Evolutionary conservation across 495 filamentous ascomycete species (phyloP).

Genomic region (Xylaria cubensis): DNA sequence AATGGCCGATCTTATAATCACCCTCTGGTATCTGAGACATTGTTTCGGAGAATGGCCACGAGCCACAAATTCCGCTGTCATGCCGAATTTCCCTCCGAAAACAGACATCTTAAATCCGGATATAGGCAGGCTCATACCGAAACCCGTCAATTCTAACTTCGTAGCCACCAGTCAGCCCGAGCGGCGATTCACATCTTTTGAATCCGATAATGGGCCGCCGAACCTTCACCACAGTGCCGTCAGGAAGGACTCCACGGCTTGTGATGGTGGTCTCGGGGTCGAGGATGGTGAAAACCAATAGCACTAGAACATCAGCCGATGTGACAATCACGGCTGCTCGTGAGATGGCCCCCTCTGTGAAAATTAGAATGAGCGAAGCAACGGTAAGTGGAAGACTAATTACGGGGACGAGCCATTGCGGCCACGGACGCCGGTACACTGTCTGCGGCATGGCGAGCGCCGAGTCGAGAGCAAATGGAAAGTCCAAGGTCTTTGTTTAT

Average conservation of each 20-base stretch:
- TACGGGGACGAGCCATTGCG: conserved; percentile 2
- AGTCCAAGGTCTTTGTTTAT: background rate
- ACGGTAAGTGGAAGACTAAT: background rate
- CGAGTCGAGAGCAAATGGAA: background rate
- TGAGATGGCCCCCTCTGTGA: background rate
- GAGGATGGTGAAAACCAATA: background rate
- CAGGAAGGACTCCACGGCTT: background rate
- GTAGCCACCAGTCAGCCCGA: conserved; percentile 19
- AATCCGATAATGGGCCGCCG: conserved; percentile 18
- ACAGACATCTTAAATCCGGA: conserved; percentile 7
- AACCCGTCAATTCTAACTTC: conserved; percentile 23
- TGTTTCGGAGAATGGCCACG: background rate
- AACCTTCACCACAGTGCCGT: conserved; percentile 17
- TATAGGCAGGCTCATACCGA: conserved; percentile 23
- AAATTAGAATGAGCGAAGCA: background rate
- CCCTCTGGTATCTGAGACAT: background rate
- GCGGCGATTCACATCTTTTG: background rate
- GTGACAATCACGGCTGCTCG: background rate
- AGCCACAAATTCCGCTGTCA: background rate
- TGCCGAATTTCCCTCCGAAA: background rate
- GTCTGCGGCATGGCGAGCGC: conserved; percentile 17
- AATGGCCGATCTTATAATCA: background rate
- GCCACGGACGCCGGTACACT: conserved; percentile 17
- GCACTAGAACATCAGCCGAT: background rate
- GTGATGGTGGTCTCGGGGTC: conserved; percentile 18